Evolutionary conservation across 768 basidiomycete genomes (phyloP).

Genomic region (Amanita fuliginea): DNA sequence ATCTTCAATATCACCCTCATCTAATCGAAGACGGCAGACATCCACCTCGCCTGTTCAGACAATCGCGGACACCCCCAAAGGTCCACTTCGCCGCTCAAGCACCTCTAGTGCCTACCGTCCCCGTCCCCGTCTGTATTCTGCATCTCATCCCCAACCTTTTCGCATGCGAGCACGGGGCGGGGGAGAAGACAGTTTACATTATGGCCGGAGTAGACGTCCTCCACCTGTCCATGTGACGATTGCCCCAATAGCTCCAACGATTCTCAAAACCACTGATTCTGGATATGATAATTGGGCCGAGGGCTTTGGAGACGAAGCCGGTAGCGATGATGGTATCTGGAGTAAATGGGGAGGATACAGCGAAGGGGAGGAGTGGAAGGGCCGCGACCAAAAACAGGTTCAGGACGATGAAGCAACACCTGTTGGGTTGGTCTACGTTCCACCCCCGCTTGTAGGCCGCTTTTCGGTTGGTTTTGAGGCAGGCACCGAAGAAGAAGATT

Average conservation of each 20-base stretch:
- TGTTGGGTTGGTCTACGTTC: slow-evolving; percentile 67
- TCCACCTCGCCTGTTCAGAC: slow-evolving; percentile 8
- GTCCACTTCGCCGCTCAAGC: slow-evolving; percentile 10
- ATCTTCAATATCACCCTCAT: slow-evolving; percentile 9
- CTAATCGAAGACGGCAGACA: background rate
- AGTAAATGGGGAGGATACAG: slow-evolving; percentile 13
- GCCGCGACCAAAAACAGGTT: slow-evolving; percentile 4
- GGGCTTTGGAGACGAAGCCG: slow-evolving; percentile 35
- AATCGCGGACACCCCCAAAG: background rate
- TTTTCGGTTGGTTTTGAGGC: slow-evolving; percentile 18
- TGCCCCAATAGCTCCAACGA: slow-evolving; percentile 51
- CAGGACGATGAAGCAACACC: slow-evolving; percentile 28
- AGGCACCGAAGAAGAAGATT: slow-evolving; percentile 12
- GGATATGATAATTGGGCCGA: slow-evolving; percentile 37
- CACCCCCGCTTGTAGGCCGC: slow-evolving; percentile 28
- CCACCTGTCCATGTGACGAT: slow-evolving; percentile 28
- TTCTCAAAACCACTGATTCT: slow-evolving; percentile 67
- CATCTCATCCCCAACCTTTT: slow-evolving; percentile 13
- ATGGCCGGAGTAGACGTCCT: slow-evolving; percentile 11
- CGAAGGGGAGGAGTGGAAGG: slow-evolving; percentile 8
- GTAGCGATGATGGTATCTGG: slow-evolving; percentile 22
- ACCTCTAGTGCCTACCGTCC: slow-evolving; percentile 17
- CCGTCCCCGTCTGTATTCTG: slow-evolving; percentile 15
- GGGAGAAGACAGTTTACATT: background rate
- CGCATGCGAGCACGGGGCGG: slow-evolving; percentile 11